Evolutionary conservation across 1,284 basidiomycete genomes (phyloP), one percentile per base, ranked within the genome.

Genomic region (Cutaneotrichosporon cyanovorans): DNA sequence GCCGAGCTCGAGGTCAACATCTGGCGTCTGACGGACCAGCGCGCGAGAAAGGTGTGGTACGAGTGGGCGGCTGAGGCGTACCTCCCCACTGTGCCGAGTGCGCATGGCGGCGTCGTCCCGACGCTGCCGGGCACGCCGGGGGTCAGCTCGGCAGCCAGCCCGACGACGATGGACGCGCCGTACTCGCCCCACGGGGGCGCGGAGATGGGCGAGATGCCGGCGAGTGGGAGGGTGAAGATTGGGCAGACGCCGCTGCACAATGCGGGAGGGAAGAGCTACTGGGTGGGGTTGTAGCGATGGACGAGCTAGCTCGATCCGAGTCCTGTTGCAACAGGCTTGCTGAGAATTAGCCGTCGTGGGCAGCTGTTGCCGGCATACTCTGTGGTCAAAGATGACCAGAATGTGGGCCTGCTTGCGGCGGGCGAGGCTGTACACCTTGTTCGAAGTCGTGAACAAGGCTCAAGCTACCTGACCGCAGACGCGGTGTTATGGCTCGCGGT

Each of bases 51-150:
- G 39, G 89, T 99, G 8, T 99, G 95, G 95, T 98, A 97, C 73
- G 95, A 98, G 71, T 99, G 95, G 95, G 83, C 84, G 61, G 91
- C 89, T 0, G 91, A 97, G 62, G 83, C 84, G 3, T 97, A 87
- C 74, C 75, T 97, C 34, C 80, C 83, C 5, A 52, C 73, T 28
- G 55, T 45, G 18, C 22, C 43, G 21, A 44, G 42, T 44, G 40
- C 36, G 15, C 28, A 23, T 25, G 37, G 43, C 25, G 19, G 43
- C 18, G 10, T 45, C 42, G 8, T 37, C 31, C n/a, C 41, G 37
- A 21, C 34, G 30, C 18, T 37, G 9, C 20, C 33, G 2, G 53
- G 42, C 40, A 41, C 48, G 40, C 40, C 30, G 18, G 21, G 33
- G 41, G 34, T 37, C 35, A 18, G 42, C 46, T 49, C 38, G 21